Base-by-base conservation (phyloP, 2,329 filamentous ascomycete genomes). In the Thermothelomyces thermophilus region DNA sequence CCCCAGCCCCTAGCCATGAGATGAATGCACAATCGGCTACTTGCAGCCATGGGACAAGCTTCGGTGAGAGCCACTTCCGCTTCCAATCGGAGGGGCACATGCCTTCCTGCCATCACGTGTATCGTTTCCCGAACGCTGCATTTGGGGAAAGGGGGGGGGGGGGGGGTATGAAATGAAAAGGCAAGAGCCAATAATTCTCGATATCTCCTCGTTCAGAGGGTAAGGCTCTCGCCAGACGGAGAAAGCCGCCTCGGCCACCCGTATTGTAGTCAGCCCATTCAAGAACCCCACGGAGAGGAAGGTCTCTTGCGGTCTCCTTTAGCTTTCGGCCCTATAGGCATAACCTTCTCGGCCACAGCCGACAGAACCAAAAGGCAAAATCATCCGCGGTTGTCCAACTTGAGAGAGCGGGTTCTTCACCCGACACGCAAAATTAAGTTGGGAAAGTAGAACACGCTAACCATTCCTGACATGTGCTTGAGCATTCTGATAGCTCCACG, bases 41-140 rank as follows among this genome's bases (percentile, higher is more conserved):
- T 60, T 70, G 70, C 70, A 73, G 61, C 44, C 55, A 48, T 40
- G 58, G 60, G 66, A 61, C 57, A 62, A 62, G 59, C 62, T 61
- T 62, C 60, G 63, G 59, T 60, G 51, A 57, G 61, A 31, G 24
- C 19, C 30, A 35, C 59, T 60, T 56, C 58, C 33, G 33, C 14
- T 26, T 37, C 16, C 20, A 14, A 16, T 47, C 19, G 28, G 34
- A 17, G 11, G 36, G 33, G 30, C 10, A 37, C 35, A 31, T 33
- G 22, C 11, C 19, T 35, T 28, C 13, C 2, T 5, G 3, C 13
- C 19, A 22, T 10, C 11, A 26, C 31, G 10, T 19, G n/a, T 14
- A 16, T 8, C 17, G 8, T 33, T 35, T 33, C 17, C n/a, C n/a
- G n/a, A n/a, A n/a, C n/a, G n/a, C n/a, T n/a, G n/a, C n/a, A n/a